These are phyloP conservation scores for Mortierella sp. DNA, from an alignment of 371 early-diverging fungal genomes.

Conservation along the genomic window DNA sequence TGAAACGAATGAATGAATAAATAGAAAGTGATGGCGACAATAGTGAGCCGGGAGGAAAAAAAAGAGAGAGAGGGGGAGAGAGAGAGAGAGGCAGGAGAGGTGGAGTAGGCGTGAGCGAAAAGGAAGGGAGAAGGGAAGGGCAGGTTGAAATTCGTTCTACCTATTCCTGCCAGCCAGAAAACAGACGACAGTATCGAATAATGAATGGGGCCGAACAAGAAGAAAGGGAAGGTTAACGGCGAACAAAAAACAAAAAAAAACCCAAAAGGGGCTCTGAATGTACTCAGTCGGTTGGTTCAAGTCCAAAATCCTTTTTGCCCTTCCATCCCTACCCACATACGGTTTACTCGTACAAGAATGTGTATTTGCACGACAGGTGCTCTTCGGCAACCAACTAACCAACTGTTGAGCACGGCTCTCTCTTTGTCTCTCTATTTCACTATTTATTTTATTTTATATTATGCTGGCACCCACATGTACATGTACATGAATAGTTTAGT, in stretches of 20 bases:
- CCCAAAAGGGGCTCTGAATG: neutral
- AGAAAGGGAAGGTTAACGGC: neutral
- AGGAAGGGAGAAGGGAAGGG: neutral
- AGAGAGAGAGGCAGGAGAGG: neutral
- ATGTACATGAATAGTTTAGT: no score
- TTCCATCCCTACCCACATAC: no score
- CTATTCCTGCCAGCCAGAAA: neutral
- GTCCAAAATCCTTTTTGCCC: neutral
- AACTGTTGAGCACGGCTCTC: slow-evolving; percentile 16
- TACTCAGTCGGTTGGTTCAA: no score
- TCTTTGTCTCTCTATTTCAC: neutral
- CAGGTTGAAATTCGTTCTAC: neutral
- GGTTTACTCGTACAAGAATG: neutral
- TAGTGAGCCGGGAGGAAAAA: no score
- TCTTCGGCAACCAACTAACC: neutral
- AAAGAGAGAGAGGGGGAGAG: neutral
- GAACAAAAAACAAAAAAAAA: no score
- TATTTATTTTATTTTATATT: neutral
- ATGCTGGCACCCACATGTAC: neutral
- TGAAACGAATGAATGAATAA: neutral
- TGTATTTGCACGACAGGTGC: neutral
- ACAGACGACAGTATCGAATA: neutral
- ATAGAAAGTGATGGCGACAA: neutral
- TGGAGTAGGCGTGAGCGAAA: neutral
- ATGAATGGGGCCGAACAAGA: neutral